phyloP scores from a whole-genome alignment of 495 filamentous ascomycete species.

The Aspergillus baeticus region DNA sequence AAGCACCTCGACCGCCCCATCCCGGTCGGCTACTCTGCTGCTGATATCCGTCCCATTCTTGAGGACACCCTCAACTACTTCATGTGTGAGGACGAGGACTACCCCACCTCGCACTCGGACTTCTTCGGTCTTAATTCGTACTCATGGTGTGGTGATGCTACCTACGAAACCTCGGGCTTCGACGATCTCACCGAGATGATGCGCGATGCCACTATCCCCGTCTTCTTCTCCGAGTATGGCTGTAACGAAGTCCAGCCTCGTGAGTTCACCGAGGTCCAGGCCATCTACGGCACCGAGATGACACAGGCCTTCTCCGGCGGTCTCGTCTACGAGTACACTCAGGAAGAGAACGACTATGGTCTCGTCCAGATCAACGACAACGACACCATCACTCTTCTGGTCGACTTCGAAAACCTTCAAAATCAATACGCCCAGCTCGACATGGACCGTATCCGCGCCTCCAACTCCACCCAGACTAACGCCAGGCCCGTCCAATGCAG shows the following conservation, averaged over 20 bases:
- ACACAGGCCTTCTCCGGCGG: constrained; percentile 77
- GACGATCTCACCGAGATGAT: constrained; percentile 71
- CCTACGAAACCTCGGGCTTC: constrained; percentile 69
- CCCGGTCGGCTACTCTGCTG: constrained; percentile 92
- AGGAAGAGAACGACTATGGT: constrained; percentile 80
- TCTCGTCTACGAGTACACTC: constrained; percentile 82
- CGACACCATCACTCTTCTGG: constrained; percentile 58
- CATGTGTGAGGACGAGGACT: constrained; percentile 70
- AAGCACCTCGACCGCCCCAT: constrained; percentile 67
- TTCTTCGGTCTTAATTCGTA: constrained; percentile 96
- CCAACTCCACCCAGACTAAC: constrained; percentile 51
- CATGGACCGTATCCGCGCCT: constrained; percentile 58
- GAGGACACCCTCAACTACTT: constrained; percentile 81
- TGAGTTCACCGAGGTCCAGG: constrained; percentile 75
- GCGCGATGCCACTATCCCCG: constrained; percentile 68
- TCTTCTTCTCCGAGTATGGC: constrained; percentile 97
- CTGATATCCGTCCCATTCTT: constrained; percentile 79
- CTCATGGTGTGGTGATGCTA: constrained; percentile 85
- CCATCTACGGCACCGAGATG: constrained; percentile 82
- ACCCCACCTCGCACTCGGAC: constrained; percentile 66
- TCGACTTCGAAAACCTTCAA: constrained; percentile 76
- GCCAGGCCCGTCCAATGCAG: constrained; percentile 58
- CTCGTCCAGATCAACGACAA: constrained; percentile 69
- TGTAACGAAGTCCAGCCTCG: constrained; percentile 84
- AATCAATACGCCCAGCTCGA: constrained; percentile 73